phyloP scores from a whole-genome alignment of 176 grass and related monocot species.

The Poa pratensis region DNA sequence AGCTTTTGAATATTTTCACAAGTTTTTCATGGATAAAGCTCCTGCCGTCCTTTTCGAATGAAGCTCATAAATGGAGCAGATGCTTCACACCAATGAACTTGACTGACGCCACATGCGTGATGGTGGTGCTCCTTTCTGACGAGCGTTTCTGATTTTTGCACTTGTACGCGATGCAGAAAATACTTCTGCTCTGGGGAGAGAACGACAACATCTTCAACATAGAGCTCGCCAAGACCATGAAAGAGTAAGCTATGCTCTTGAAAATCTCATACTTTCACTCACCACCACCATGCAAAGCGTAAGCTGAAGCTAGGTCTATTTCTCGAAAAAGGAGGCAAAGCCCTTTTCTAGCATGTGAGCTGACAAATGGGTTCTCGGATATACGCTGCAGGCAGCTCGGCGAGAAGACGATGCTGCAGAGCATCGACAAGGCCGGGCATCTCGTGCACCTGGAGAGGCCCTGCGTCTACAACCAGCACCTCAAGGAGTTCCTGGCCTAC shows the following conservation, averaged over 20 bases:
- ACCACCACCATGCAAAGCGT: neutral
- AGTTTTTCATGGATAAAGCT: constrained; percentile 21
- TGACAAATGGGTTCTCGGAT: neutral
- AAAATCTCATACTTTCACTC: neutral
- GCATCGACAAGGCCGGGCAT: constrained; percentile 77
- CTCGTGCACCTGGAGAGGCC: constrained; percentile 86
- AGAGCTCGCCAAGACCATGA: constrained; percentile 78
- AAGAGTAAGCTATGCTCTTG: constrained; percentile 56
- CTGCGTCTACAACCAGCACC: constrained; percentile 58
- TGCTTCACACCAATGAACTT: neutral
- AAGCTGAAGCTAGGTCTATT: neutral
- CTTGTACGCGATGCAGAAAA: constrained; percentile 61
- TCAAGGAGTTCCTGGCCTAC: constrained; percentile 74
- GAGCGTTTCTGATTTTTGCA: neutral
- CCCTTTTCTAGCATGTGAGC: neutral
- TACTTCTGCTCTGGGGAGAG: constrained; percentile 83
- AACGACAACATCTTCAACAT: constrained; percentile 89
- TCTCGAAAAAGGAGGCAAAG: no score
- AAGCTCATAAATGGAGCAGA: neutral
- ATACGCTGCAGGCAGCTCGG: constrained; percentile 64
- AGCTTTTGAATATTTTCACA: constrained; percentile 25
- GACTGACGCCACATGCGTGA: neutral
- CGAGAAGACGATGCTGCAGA: constrained; percentile 67
- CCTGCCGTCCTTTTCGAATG: neutral
- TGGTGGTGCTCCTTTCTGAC: no score